Conservation (phyloP, 768 basidiomycete species). For the Auriscalpium microsporum region DNA sequence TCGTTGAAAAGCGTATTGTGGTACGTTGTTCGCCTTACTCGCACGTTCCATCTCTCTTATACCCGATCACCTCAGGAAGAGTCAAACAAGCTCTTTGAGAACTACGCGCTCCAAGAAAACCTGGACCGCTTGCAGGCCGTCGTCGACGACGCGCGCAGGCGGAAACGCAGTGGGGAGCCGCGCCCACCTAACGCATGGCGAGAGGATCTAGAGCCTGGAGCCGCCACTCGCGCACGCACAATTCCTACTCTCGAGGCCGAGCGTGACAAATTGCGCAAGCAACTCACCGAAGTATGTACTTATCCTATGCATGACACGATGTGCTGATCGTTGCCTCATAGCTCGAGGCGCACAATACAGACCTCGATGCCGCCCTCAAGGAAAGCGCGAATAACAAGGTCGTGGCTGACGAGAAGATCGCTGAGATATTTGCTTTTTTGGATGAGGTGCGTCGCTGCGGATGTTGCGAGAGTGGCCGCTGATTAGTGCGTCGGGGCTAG, state of each 20-base stretch:
- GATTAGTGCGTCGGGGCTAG: constrained; percentile 29
- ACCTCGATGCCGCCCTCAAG: constrained; percentile 40
- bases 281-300: constrained; percentile 27
- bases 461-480: constrained; percentile 3
- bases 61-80: constrained; percentile 36
- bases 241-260: constrained; percentile 48
- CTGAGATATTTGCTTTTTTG: constrained; percentile 42
- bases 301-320: not conserved
- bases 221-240: constrained; percentile 54
- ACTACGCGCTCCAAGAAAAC: constrained; percentile 59
- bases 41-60: not conserved
- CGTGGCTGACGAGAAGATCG: constrained; percentile 36
- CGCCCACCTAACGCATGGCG: constrained; percentile 51
- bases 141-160: constrained; percentile 56
- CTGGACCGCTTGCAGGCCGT: constrained; percentile 64
- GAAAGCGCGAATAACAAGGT: constrained; percentile 37
- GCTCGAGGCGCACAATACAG: constrained; percentile 51
- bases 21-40: constrained; percentile 9
- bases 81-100: constrained; percentile 59
- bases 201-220: constrained; percentile 52
- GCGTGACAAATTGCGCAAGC: constrained; percentile 29
- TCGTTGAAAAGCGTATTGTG: constrained; percentile 59
- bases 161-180: constrained; percentile 35
- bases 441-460: constrained; percentile 36
- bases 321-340: constrained; percentile 18